Evolutionary conservation across 1,284 basidiomycete species (phyloP).

Genomic region (Mycosarcoma mackinlayi): DNA sequence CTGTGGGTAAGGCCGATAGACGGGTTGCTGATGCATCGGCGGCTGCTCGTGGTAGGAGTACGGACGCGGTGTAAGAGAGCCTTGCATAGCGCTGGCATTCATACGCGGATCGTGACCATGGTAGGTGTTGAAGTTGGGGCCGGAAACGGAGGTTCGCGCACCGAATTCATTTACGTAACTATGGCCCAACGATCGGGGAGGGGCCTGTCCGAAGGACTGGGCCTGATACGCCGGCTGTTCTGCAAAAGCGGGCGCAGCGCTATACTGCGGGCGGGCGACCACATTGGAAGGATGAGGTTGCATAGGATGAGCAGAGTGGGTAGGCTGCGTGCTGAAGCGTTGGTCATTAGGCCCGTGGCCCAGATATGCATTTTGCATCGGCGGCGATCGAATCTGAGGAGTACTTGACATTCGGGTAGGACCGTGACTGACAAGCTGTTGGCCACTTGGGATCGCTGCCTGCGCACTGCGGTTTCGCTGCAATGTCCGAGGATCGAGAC

Average conservation of each 20-base stretch:
- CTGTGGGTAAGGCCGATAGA: slow-evolving; percentile 29
- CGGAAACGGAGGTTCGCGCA: slow-evolving; percentile 17
- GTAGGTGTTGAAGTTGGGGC: slow-evolving; percentile 33
- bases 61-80: slow-evolving; percentile 41
- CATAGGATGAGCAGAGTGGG: slow-evolving; percentile 17
- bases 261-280: slow-evolving; percentile 24
- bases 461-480: slow-evolving; percentile 48
- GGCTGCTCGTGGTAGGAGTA: slow-evolving; percentile 55
- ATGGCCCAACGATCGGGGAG: slow-evolving; percentile 13
- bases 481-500: slow-evolving; percentile 33
- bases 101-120: slow-evolving; percentile 42
- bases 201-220: slow-evolving; percentile 24
- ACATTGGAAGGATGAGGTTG: slow-evolving; percentile 18
- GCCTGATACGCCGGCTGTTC: slow-evolving; percentile 16
- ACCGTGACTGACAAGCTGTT: slow-evolving; percentile 23
- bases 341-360: slow-evolving; percentile 22
- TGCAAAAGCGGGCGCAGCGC: slow-evolving; percentile 21
- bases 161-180: slow-evolving; percentile 42
- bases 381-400: slow-evolving; percentile 43
- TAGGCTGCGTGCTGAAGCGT: slow-evolving; percentile 19
- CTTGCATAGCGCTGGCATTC: slow-evolving; percentile 26
- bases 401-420: slow-evolving; percentile 39
- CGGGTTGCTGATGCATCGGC: slow-evolving; percentile 30
- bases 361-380: slow-evolving; percentile 8
- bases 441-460: slow-evolving; percentile 35